phyloP scores from a whole-genome alignment of 1,284 basidiomycete species.

The Pseudozyma pruni region DNA sequence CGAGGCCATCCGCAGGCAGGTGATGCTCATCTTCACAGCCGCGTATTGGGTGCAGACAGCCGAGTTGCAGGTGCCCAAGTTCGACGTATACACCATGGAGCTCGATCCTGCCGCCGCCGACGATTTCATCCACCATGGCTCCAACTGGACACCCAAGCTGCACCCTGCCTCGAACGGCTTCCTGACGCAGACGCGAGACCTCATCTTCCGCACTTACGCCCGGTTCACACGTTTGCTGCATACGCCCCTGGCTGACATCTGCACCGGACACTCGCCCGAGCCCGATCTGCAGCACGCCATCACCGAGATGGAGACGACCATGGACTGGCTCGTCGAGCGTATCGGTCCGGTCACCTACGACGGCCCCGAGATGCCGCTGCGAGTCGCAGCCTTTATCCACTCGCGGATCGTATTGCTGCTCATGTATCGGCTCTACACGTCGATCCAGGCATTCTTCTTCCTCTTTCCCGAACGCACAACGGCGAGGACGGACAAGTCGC shows the following conservation, averaged over 20 bases:
- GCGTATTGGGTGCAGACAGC: conserved; percentile 50
- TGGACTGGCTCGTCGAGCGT: conserved; percentile 43
- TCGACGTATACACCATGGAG: conserved; percentile 47
- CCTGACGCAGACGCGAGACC: conserved; percentile 42
- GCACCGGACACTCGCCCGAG: conserved; percentile 48
- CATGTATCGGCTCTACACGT: conserved; percentile 47
- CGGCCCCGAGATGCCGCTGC: conserved; percentile 49
- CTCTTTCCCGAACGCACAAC: conserved; percentile 41
- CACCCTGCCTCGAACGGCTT: conserved; percentile 43
- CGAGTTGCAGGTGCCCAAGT: conserved; percentile 48
- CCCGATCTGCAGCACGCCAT: conserved; percentile 56
- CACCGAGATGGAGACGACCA: conserved; percentile 50
- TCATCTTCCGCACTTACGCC: conserved; percentile 47
- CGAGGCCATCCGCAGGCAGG: conserved; percentile 36
- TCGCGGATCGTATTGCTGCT: conserved; percentile 42
- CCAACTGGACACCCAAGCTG: conserved; percentile 49
- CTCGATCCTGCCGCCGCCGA: conserved; percentile 42
- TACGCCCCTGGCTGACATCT: conserved; percentile 51
- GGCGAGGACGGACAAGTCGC: conserved; percentile 42
- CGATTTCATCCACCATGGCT: conserved; percentile 54
- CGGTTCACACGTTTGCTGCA: conserved; percentile 53
- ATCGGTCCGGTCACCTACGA: conserved; percentile 42
- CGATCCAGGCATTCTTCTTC: conserved; percentile 48
- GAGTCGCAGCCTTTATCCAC: conserved; percentile 48
- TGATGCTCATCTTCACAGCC: conserved; percentile 33